A percentile compares a stretch with the other conserved stretches of the same genome.
phyloP scores from a whole-genome alignment of 495 filamentous ascomycete genomes.

The Penicillium canariense region DNA sequence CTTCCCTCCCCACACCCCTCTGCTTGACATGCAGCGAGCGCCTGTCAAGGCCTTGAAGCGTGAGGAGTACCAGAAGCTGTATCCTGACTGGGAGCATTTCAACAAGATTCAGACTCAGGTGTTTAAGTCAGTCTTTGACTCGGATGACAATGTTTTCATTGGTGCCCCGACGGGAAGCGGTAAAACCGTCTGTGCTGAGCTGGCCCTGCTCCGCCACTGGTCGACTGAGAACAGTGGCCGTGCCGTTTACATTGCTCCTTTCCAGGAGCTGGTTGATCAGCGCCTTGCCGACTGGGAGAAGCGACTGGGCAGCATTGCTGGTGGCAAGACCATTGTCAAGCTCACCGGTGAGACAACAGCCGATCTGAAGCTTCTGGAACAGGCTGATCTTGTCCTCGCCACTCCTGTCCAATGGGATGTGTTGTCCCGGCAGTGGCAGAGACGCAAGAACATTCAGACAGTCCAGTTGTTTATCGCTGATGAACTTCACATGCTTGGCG shows the following conservation, averaged over 20 bases:
- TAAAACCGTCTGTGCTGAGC: slow-evolving; percentile 95
- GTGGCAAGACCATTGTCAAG: slow-evolving; percentile 91
- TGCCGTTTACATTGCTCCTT: slow-evolving; percentile 92
- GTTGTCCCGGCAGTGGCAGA: slow-evolving; percentile 91
- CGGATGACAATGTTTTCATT: slow-evolving; percentile 90
- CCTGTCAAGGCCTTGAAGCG: slow-evolving; percentile 85
- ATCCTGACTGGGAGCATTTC: slow-evolving; percentile 83
- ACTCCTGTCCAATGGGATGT: slow-evolving; percentile 96
- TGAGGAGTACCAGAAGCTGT: slow-evolving; percentile 77
- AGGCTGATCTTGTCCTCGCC: slow-evolving; percentile 87
- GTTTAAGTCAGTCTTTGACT: slow-evolving; percentile 86
- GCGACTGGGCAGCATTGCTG: slow-evolving; percentile 66
- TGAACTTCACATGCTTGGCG: slow-evolving; percentile 94
- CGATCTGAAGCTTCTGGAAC: slow-evolving; percentile 85
- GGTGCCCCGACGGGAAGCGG: slow-evolving; percentile 88
- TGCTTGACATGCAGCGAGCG: slow-evolving; percentile 87
- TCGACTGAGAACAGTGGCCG: slow-evolving; percentile 63
- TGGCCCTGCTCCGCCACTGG: slow-evolving; percentile 90
- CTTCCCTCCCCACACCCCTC: slow-evolving; percentile 88
- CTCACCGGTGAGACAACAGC: slow-evolving; percentile 90
- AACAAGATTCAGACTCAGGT: slow-evolving; percentile 98
- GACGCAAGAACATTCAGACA: slow-evolving; percentile 88
- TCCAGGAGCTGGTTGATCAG: slow-evolving; percentile 88
- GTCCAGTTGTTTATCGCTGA: slow-evolving; percentile 93
- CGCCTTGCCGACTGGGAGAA: slow-evolving; percentile 79